A percentile compares a stretch with the other conserved stretches of the same genome.
phyloP scores from a whole-genome alignment of 139 green algal genomes.

The Chlorella sp. region DNA sequence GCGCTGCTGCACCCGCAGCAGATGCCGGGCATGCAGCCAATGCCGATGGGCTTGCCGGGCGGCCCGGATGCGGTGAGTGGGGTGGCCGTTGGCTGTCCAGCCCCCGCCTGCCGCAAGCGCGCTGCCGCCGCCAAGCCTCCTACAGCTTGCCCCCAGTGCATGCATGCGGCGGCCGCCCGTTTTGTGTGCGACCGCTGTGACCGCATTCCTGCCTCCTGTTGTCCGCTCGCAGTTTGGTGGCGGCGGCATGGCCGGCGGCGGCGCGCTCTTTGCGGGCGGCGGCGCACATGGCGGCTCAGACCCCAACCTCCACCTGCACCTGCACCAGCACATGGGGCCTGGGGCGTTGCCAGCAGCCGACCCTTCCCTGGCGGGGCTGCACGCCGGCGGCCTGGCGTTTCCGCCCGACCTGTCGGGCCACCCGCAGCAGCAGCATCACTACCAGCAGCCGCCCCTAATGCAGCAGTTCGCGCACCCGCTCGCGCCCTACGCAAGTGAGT shows the following conservation, averaged over 20 bases:
- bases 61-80: neutral
- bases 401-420: slow-evolving; percentile 3
- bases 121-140: neutral
- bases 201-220: too few relatives aligned
- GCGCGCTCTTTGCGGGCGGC: neutral
- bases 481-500: neutral
- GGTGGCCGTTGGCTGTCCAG: too few relatives aligned
- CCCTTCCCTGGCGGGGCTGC: neutral
- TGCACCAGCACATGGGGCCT: neutral
- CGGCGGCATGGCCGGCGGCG: neutral
- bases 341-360: too few relatives aligned
- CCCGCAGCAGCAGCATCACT: slow-evolving; percentile 27
- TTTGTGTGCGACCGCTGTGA: too few relatives aligned
- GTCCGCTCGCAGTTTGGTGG: neutral
- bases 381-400: neutral
- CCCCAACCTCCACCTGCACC: neutral
- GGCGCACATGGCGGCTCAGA: neutral
- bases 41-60: neutral
- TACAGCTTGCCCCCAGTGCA: neutral
- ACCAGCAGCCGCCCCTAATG: slow-evolving; percentile 31
- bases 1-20: slow-evolving; percentile 11
- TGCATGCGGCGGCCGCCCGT: too few relatives aligned
- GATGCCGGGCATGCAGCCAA: neutral
- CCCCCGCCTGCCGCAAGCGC: neutral
- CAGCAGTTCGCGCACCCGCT: slow-evolving; percentile 26